Conservation (phyloP, 495 filamentous ascomycete species). For the Daldinia vernicosa region DNA sequence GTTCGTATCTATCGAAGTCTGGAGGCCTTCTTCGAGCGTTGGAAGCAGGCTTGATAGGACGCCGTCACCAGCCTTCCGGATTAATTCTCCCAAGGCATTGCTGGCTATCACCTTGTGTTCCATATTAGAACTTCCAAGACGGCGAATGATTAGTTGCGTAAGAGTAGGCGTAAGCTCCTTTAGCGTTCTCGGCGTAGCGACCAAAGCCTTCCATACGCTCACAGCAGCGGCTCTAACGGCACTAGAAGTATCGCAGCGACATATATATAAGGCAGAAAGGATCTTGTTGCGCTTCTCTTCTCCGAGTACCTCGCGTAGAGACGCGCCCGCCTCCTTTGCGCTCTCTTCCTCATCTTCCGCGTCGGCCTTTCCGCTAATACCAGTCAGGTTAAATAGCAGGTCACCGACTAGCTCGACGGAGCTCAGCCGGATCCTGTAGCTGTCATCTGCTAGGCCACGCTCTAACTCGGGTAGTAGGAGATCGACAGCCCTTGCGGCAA, state of each 20-base stretch:
- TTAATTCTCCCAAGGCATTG: slow-evolving; percentile 94
- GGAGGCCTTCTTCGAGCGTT: slow-evolving; percentile 90
- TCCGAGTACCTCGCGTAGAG: slow-evolving; percentile 89
- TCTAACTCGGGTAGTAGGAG: slow-evolving; percentile 93
- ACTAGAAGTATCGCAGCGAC: slow-evolving; percentile 94
- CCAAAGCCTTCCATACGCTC: slow-evolving; percentile 94
- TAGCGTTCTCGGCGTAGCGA: slow-evolving; percentile 89
- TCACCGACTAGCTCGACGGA: slow-evolving; percentile 98
- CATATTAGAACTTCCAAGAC: slow-evolving; percentile 94
- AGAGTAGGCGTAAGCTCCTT: slow-evolving; percentile 95
- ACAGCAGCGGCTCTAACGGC: slow-evolving; percentile 91
- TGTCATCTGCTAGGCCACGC: slow-evolving; percentile 93
- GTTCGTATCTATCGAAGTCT: slow-evolving; percentile 87
- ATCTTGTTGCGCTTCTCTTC: slow-evolving; percentile 96
- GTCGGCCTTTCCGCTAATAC: slow-evolving; percentile 86
- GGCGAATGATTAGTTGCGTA: slow-evolving; percentile 91
- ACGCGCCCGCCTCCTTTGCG: slow-evolving; percentile 84
- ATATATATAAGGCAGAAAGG: slow-evolving; percentile 93
- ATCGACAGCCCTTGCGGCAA: slow-evolving; percentile 92
- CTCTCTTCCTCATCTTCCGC: slow-evolving; percentile 77
- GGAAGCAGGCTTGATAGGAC: slow-evolving; percentile 88
- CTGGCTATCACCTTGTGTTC: slow-evolving; percentile 98
- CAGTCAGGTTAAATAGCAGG: slow-evolving; percentile 95
- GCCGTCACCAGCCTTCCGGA: slow-evolving; percentile 94
- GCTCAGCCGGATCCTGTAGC: slow-evolving; percentile 93